These are phyloP conservation scores for Candida montana DNA, from an alignment of 805 yeast genomes.

Conservation along the genomic window DNA sequence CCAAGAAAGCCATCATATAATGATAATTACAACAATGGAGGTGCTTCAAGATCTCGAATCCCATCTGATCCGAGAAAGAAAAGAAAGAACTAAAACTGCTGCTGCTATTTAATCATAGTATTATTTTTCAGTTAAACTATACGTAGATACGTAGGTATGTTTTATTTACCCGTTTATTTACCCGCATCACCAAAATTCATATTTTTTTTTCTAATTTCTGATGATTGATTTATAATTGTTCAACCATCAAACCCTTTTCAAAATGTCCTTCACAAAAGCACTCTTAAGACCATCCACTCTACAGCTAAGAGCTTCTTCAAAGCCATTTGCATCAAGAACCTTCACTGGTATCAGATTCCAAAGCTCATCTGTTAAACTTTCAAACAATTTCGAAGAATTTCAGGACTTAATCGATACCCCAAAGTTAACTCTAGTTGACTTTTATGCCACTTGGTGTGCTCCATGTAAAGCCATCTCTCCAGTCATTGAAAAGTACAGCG, in stretches of 20 bases:
- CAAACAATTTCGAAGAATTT: conserved; percentile 32
- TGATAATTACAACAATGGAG: background rate
- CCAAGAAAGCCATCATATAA: too few species aligned
- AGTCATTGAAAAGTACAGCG: conserved; percentile 36
- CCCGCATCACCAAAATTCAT: too few species aligned
- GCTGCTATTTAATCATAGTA: too few species aligned
- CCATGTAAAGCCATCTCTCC: conserved; percentile 76
- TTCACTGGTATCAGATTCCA: conserved; percentile 8
- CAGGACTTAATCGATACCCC: conserved; percentile 28
- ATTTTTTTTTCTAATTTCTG: background rate
- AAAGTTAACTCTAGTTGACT: conserved; percentile 52
- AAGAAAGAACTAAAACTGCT: background rate
- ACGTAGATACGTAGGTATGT: too few species aligned
- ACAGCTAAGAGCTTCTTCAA: conserved; percentile 3
- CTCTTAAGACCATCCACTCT: conserved; percentile 6
- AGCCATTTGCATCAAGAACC: background rate
- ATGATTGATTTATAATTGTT: background rate
- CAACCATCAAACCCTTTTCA: background rate
- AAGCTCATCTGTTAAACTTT: conserved; percentile 27
- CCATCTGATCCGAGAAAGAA: background rate
- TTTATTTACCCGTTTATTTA: too few species aligned
- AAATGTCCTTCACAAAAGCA: conserved; percentile 9
- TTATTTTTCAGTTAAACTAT: too few species aligned
- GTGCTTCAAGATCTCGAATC: background rate
- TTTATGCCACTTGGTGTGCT: conserved; percentile 73